Percentiles rank a stretch among this genome's conserved stretches.
Conservation (phyloP, 805 yeast genomes). For the Kuraishia hungarica region DNA sequence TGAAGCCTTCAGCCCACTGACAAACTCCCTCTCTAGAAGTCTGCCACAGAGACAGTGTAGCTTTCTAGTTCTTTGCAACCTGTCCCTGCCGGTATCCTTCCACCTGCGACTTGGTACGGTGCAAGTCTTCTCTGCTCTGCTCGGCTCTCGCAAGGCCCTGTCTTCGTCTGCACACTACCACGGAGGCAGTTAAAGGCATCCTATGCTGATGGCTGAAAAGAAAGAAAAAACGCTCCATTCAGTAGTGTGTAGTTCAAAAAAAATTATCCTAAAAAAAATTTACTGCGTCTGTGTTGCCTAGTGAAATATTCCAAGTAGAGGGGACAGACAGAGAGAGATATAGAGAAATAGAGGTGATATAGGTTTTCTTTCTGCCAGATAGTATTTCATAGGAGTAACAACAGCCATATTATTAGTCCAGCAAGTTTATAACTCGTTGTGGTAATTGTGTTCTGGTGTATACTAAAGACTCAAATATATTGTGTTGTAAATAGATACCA, state of each 20-base stretch:
- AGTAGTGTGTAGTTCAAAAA: neutral
- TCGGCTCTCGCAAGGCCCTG: no score
- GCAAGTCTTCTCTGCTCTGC: no score
- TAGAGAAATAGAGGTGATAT: neutral
- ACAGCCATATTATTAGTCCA: neutral
- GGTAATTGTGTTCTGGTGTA: neutral
- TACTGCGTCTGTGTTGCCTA: neutral
- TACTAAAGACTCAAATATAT: neutral
- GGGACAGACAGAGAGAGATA: neutral
- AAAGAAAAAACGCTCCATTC: neutral
- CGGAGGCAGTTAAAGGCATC: neutral
- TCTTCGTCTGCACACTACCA: neutral
- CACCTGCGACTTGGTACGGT: no score
- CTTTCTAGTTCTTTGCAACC: no score
- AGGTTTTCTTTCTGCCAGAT: neutral
- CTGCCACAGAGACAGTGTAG: no score
- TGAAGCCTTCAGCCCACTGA: no score
- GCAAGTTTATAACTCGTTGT: neutral
- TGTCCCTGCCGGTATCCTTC: no score
- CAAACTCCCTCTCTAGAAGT: no score
- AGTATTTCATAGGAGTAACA: neutral
- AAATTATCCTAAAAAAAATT: neutral
- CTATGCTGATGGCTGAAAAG: neutral
- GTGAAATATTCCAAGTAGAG: neutral
- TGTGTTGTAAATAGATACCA: neutral